Base-by-base conservation (phyloP, 208 protist species). In the Lotmaria passim region DNA sequence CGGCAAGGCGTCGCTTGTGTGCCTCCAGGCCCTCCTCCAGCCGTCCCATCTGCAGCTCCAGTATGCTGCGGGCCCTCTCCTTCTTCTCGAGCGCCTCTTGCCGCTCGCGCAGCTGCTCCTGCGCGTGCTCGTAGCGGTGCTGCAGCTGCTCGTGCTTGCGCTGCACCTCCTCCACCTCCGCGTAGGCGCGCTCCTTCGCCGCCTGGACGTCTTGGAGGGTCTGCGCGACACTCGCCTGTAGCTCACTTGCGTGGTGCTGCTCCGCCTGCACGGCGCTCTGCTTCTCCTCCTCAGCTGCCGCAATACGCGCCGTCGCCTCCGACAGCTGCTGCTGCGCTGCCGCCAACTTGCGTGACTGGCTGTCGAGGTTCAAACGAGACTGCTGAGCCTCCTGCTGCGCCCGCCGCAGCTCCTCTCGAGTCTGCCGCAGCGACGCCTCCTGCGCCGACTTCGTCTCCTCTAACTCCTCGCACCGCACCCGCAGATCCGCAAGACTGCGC, bases 1-100 rank as follows among this genome's bases (percentile, higher is more conserved):
- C 79, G 2, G 52, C n/a, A 5, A 90, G 69, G 50, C 83, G 85
- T 34, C 78, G 69, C 68, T 90, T 85, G 75, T 90, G 85, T 39
- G 77, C n/a, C 53, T 67, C 74, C 43, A 90, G 53, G 1, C 78
- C 86, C 56, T 89, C 79, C 67, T 81, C 65, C 47, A 91, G 58
- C 3, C 82, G 78, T 14, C 46, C 59, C n/a, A 85, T 21, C 55
- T 90, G 75, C 4, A 75, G 30, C 58, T 73, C 68, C 43, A 83
- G 21, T 34, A 78, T 65, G 12, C 78, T 65, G 31, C 53, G 63
- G 26, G 87, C 86, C 0, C 81, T 69, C 58, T 83, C 69, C 60
- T 67, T 65, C 36, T 24, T 60, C 10, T 55, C 63, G 33, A 83
- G 24, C 1, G 58, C 67, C 2, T 68, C 53, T 46, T 83, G 71